Evolutionary conservation across 1,284 basidiomycete genomes (phyloP).

Genomic region (Hortiboletus rubellus): DNA sequence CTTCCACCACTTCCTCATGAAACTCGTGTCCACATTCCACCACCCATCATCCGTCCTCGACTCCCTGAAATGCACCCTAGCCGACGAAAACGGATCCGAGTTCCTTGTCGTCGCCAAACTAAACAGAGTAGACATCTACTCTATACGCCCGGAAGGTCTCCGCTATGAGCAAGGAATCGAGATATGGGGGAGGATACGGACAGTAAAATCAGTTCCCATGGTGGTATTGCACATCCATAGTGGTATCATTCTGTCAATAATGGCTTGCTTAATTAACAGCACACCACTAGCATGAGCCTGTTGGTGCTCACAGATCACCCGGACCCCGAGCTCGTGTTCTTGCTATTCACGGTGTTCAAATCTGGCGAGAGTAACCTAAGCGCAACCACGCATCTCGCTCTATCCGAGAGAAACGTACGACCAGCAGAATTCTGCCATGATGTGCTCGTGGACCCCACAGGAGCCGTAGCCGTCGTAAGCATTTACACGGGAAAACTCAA

Average conservation of each 20-base stretch:
- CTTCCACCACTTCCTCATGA: constrained; percentile 44
- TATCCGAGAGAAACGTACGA: constrained; percentile 57
- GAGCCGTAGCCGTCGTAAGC: constrained; percentile 59
- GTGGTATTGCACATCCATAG: constrained; percentile 39
- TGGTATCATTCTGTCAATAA: constrained; percentile 4
- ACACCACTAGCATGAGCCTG: constrained; percentile 49
- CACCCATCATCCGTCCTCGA: constrained; percentile 60
- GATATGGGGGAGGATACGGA: constrained; percentile 64
- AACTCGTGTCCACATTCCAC: constrained; percentile 68
- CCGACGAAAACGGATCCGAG: constrained; percentile 47
- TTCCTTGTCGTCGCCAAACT: constrained; percentile 68
- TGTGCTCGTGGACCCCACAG: constrained; percentile 59
- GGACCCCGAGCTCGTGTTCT: constrained; percentile 63
- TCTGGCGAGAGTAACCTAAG: constrained; percentile 40
- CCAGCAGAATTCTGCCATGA: constrained; percentile 68
- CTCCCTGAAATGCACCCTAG: constrained; percentile 61
- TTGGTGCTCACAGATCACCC: constrained; percentile 72
- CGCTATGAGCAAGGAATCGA: constrained; percentile 55
- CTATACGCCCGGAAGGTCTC: constrained; percentile 57
- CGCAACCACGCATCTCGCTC: constrained; percentile 43
- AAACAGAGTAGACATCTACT: constrained; percentile 64
- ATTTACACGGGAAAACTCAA: constrained; percentile 70
- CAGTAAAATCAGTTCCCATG: constrained; percentile 54
- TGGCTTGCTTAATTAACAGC: constrained; percentile 33
- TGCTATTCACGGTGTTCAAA: constrained; percentile 47